Evolutionary conservation across 805 yeast genomes (phyloP), one percentile per base, ranked within the genome.

Genomic region (Pichia phayaonensis): DNA sequence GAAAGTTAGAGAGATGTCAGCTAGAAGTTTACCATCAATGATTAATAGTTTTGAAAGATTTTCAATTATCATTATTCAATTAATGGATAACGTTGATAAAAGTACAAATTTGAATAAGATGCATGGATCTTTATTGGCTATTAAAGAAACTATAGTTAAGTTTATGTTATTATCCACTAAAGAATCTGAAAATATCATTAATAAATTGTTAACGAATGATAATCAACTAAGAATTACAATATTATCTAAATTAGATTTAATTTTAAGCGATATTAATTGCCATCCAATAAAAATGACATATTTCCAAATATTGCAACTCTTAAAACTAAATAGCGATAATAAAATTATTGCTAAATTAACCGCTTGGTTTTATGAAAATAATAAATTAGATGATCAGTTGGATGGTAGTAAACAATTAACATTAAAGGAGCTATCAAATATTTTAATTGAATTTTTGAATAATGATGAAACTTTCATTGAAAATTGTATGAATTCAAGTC

Each of bases 1-100:
- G 96, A 89, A 89, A 59, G 75, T 94, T 10, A 75, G 99, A 54
- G 97, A 90, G 61, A 78, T 87, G 79, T 86, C 96, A 0, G 87
- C 96, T 0, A 74, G 82, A 60, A 78, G 89, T 5, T 59, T 87
- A 2, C 77, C 84, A 0, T 67, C 83, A 0, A 64, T 84, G 45
- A 62, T 77, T 15, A 53, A 68, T 10, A 56, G 60, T 1, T 69
- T 66, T 1, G 61, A 67, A 10, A 58, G 67, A 2, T 51, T 58
- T 26, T 12, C 22, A 1, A 55, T 56, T 4, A 71, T 72, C 34
- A 59, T 72, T 7, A 31, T 45, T 4, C 36, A 49, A 0, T 47
- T 60, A 10, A n/a, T 63, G n/a, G 24, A 34, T 5, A 44, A 40
- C 20, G n/a, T 47, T 21, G n/a, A 27, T 7, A 15, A 15, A n/a